Percentiles rank a stretch among this genome's conserved stretches.
These are phyloP conservation scores for Fusarium duplospermum DNA, from an alignment of 2,329 filamentous ascomycete species.

Conservation along the genomic window DNA sequence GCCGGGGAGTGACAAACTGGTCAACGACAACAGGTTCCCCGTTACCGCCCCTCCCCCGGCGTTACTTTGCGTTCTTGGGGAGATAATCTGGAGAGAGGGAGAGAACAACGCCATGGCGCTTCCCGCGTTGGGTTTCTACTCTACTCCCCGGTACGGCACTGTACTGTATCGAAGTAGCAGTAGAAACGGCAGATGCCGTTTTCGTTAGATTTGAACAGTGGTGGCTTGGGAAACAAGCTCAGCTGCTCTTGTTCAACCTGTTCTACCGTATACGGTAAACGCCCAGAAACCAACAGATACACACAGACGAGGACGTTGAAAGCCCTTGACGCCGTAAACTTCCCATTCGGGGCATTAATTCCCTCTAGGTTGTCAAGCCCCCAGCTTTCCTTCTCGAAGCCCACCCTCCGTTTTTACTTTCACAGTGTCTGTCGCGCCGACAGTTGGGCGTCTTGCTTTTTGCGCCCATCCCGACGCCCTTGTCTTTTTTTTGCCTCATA, in stretches of 20 bases:
- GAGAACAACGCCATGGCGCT: neutral
- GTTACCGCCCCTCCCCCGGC: neutral
- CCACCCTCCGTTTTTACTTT: neutral
- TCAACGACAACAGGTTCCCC: neutral
- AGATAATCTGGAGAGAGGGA: neutral
- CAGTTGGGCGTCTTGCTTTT: neutral
- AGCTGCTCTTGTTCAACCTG: neutral
- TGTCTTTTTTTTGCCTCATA: neutral
- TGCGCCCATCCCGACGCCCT: neutral
- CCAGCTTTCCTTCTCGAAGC: neutral
- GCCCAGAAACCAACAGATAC: neutral
- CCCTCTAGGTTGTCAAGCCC: neutral
- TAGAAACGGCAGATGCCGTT: neutral
- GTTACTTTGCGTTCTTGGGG: neutral
- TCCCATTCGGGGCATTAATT: neutral
- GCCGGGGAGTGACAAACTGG: neutral
- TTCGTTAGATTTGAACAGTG: neutral
- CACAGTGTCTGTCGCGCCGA: neutral
- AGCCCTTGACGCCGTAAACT: neutral
- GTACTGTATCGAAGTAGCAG: neutral
- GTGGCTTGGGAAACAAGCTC: neutral
- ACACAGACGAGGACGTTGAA: neutral
- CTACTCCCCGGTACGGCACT: too few species aligned
- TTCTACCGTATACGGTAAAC: neutral
- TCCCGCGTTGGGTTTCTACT: neutral